Percentiles rank a stretch among this genome's conserved stretches.
phyloP scores from a whole-genome alignment of 306 rosid genomes.

The Begonia peltatifolia region DNA sequence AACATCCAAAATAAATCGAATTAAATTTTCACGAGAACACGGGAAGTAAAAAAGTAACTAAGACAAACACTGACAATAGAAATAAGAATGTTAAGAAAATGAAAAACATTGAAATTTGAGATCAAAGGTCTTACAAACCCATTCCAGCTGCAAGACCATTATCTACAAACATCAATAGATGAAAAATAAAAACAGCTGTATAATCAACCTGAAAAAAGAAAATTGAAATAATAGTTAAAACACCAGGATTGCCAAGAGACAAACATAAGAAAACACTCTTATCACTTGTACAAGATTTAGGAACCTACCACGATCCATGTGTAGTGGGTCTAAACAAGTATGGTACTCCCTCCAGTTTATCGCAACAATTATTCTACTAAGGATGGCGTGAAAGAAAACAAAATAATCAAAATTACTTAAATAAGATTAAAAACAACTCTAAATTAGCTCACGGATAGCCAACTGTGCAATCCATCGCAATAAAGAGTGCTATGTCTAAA shows the following conservation, averaged over 20 bases:
- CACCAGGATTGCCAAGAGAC: background rate
- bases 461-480: too few relatives aligned
- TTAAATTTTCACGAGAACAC: too few relatives aligned
- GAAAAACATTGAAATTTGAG: background rate
- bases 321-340: slow-evolving; percentile 72
- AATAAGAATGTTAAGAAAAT: slow-evolving; percentile 10
- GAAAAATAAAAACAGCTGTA: slow-evolving; percentile 76
- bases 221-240: background rate
- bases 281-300: slow-evolving; percentile 3
- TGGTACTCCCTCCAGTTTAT: slow-evolving; percentile 81
- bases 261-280: background rate
- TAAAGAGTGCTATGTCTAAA: too few relatives aligned
- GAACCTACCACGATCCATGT: slow-evolving; percentile 84
- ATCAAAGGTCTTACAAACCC: slow-evolving; percentile 84
- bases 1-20: too few relatives aligned
- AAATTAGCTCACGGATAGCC: too few relatives aligned
- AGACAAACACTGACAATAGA: background rate
- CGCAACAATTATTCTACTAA: slow-evolving; percentile 63
- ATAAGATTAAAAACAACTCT: too few relatives aligned
- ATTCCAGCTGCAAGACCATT: slow-evolving; percentile 95
- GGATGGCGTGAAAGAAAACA: slow-evolving; percentile 8
- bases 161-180: slow-evolving; percentile 90
- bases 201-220: slow-evolving; percentile 65
- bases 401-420: background rate
- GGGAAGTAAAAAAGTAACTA: too few relatives aligned